These are phyloP conservation scores for Nepenthes gracilis DNA, from an alignment of 148 eudicot genomes.

Conservation along the genomic window DNA sequence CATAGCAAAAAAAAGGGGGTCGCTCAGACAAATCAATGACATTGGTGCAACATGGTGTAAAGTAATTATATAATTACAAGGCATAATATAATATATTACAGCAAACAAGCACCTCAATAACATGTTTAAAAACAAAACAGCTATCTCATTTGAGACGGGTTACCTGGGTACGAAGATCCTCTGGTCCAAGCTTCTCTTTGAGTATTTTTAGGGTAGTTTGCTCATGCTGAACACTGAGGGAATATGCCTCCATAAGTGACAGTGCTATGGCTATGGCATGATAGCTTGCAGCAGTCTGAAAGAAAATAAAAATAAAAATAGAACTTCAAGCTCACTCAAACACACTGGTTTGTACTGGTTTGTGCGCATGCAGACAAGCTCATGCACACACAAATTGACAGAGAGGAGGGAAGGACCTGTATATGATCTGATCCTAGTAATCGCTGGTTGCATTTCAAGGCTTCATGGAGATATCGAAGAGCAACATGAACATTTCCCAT, in stretches of 20 bases:
- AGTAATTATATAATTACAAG: too few species aligned
- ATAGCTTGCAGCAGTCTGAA: conserved; percentile 99
- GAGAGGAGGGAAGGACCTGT: conserved; percentile 56
- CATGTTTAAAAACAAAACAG: too few species aligned
- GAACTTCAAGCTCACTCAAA: background rate
- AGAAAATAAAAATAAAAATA: conserved; percentile 11
- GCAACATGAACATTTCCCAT: conserved; percentile 98
- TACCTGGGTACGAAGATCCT: conserved; percentile 99
- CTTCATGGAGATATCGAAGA: conserved; percentile 97
- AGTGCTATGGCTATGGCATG: conserved; percentile 99
- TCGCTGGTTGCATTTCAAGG: conserved; percentile 90
- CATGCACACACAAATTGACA: conserved; percentile 5
- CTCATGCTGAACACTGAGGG: conserved; percentile 96
- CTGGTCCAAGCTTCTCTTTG: conserved; percentile 87
- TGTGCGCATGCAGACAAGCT: background rate
- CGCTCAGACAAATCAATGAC: too few species aligned
- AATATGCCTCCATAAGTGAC: conserved; percentile 97
- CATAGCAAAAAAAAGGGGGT: too few species aligned
- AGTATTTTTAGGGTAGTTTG: conserved; percentile 94
- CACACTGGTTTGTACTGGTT: background rate
- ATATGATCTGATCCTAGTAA: conserved; percentile 95
- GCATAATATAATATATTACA: too few species aligned
- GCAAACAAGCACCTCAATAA: too few species aligned
- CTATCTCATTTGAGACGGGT: background rate
- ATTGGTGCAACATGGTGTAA: too few species aligned